Percentiles rank a stretch among this genome's conserved stretches.
Evolutionary conservation across 371 early-diverging fungal genomes (phyloP).

Genomic region (Lichtheimia hyalospora): DNA sequence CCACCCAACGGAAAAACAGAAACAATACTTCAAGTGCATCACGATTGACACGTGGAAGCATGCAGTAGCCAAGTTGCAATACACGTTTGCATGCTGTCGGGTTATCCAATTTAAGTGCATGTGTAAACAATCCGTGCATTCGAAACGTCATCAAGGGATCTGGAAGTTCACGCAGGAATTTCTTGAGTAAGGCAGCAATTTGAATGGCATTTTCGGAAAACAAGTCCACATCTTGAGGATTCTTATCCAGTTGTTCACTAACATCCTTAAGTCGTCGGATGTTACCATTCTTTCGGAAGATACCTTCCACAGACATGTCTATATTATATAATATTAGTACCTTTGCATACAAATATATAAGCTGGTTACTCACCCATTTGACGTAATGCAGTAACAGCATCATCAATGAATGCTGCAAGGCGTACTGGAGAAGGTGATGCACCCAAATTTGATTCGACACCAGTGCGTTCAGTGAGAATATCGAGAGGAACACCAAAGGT

Average conservation of each 20-base stretch:
- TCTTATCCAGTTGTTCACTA: constrained; percentile 77
- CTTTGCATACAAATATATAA: background rate
- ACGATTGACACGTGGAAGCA: constrained; percentile 89
- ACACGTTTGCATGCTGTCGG: constrained; percentile 59
- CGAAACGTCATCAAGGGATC: constrained; percentile 92
- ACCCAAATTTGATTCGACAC: constrained; percentile 82
- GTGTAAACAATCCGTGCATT: constrained; percentile 79
- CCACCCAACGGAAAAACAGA: constrained; percentile 86
- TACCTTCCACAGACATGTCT: constrained; percentile 87
- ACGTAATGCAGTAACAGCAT: constrained; percentile 72
- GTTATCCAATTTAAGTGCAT: constrained; percentile 51
- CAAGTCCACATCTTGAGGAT: constrained; percentile 66
- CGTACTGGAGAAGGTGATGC: constrained; percentile 71
- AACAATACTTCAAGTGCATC: constrained; percentile 90
- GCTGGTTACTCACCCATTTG: constrained; percentile 67
- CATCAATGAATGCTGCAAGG: constrained; percentile 86
- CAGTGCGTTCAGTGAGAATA: constrained; percentile 77
- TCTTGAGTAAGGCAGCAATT: constrained; percentile 91
- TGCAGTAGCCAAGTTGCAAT: constrained; percentile 77
- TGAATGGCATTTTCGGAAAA: constrained; percentile 83
- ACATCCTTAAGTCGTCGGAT: constrained; percentile 83
- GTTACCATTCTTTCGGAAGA: constrained; percentile 97
- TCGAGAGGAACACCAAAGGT: constrained; percentile 93
- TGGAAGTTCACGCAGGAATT: constrained; percentile 91
- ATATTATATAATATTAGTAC: background rate